A percentile compares a stretch with the other conserved stretches of the same genome.
These are phyloP conservation scores for Mucor piriformis DNA, from an alignment of 371 early-diverging fungal species.

Conservation along the genomic window DNA sequence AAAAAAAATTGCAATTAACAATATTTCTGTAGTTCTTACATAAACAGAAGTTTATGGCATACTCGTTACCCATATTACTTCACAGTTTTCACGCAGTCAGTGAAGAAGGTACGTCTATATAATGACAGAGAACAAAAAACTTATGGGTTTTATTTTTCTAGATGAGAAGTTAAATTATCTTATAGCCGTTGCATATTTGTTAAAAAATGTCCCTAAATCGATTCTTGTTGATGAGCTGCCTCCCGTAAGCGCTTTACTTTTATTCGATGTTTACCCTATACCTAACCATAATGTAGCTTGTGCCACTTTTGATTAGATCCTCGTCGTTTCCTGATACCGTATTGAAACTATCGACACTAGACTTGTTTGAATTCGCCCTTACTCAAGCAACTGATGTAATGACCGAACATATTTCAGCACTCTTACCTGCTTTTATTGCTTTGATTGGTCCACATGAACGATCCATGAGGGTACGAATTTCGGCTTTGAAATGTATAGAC, in stretches of 20 bases:
- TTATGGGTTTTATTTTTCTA: slow-evolving; percentile 3
- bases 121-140: too few relatives aligned
- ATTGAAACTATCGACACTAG: slow-evolving; percentile 74
- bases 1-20: background rate
- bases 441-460: slow-evolving; percentile 35
- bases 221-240: slow-evolving; percentile 78
- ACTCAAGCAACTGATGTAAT: slow-evolving; percentile 63
- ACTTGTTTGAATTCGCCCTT: slow-evolving; percentile 69
- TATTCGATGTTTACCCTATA: background rate
- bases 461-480: slow-evolving; percentile 57
- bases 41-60: slow-evolving; percentile 81
- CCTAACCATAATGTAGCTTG: slow-evolving; percentile 43
- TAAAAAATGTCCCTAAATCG: slow-evolving; percentile 79
- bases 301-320: slow-evolving; percentile 76
- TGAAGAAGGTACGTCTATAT: slow-evolving; percentile 10
- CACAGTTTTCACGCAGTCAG: slow-evolving; percentile 54
- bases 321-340: slow-evolving; percentile 60
- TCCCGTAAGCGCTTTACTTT: slow-evolving; percentile 45
- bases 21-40: slow-evolving; percentile 68
- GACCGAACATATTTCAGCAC: slow-evolving; percentile 50
- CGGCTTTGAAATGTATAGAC: slow-evolving; percentile 73
- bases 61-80: slow-evolving; percentile 70
- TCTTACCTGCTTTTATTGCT: slow-evolving; percentile 52
- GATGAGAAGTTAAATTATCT: slow-evolving; percentile 69
- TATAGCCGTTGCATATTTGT: slow-evolving; percentile 77